A percentile compares a stretch with the other conserved stretches of the same genome.
These are phyloP conservation scores for Aureobasidium melanogenum DNA, from an alignment of 2,329 filamentous ascomycete species.

Conservation along the genomic window DNA sequence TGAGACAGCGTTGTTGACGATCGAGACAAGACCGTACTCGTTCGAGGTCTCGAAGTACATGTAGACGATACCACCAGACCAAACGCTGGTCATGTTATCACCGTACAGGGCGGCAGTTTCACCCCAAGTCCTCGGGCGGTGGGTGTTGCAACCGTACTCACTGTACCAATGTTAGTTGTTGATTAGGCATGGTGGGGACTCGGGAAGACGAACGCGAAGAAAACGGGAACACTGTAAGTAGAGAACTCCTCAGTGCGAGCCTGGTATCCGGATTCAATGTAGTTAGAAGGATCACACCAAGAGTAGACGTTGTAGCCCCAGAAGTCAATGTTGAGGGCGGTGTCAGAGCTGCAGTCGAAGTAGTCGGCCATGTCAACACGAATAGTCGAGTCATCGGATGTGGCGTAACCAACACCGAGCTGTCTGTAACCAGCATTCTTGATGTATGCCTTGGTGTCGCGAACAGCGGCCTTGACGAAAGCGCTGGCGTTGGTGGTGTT, in stretches of 20 bases:
- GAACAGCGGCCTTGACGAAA: conserved; percentile 95
- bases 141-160: conserved; percentile 90
- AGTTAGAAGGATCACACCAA: conserved; percentile 86
- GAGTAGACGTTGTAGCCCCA: conserved; percentile 99
- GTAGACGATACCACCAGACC: conserved; percentile 96
- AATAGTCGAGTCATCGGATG: conserved; percentile 82
- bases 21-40: conserved; percentile 70
- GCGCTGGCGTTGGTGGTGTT: conserved; percentile 87
- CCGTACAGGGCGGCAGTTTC: conserved; percentile 79
- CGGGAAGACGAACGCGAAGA: conserved; percentile 56
- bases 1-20: conserved; percentile 50
- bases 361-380: conserved; percentile 77
- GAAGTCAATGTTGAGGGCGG: conserved; percentile 70
- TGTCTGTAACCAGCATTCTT: conserved; percentile 56
- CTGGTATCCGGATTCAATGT: conserved; percentile 67
- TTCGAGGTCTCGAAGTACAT: conserved; percentile 95
- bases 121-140: conserved; percentile 65
- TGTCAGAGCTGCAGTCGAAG: conserved; percentile 74
- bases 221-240: conserved; percentile 85
- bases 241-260: conserved; percentile 77
- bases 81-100: conserved; percentile 70
- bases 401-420: conserved; percentile 90
- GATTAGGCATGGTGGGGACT: background rate
- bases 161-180: background rate
- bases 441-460: conserved; percentile 92